A percentile compares a stretch with the other conserved stretches of the same genome.
Conservation (phyloP, 306 rosid genomes). For the Casuarina cunninghamiana region DNA sequence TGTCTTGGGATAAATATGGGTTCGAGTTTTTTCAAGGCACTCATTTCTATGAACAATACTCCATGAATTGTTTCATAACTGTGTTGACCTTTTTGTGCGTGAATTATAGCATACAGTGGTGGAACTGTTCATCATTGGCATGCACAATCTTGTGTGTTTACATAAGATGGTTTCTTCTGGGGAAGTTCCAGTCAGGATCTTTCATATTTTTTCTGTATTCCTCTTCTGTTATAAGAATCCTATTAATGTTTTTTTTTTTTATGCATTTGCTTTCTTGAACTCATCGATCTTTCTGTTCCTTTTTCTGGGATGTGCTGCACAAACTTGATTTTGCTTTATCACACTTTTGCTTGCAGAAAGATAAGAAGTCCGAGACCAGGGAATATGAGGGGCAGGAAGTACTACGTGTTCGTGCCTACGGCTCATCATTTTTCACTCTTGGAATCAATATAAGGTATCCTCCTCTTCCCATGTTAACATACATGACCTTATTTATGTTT, state of each 20-base stretch:
- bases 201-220: background rate
- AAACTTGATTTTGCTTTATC: constrained; percentile 21
- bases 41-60: background rate
- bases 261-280: constrained; percentile 9
- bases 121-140: background rate
- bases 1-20: background rate
- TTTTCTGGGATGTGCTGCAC: constrained; percentile 17
- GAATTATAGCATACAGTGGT: background rate
- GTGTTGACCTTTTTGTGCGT: background rate
- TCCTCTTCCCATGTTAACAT: constrained; percentile 8
- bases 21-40: background rate
- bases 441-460: constrained; percentile 88
- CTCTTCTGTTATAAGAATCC: background rate
- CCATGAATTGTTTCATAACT: background rate
- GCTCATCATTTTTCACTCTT: constrained; percentile 80
- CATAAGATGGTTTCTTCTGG: background rate
- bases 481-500: background rate
- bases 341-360: constrained; percentile 53
- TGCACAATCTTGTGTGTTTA: background rate
- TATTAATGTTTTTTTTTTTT: background rate
- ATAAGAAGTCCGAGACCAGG: constrained; percentile 41
- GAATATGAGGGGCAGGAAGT: constrained; percentile 81
- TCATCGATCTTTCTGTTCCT: constrained; percentile 14
- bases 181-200: background rate
- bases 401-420: constrained; percentile 82